Evolutionary conservation across 2,329 filamentous ascomycete species (phyloP), one percentile per base, ranked within the genome.

Genomic region (Fusarium cicatricum): DNA sequence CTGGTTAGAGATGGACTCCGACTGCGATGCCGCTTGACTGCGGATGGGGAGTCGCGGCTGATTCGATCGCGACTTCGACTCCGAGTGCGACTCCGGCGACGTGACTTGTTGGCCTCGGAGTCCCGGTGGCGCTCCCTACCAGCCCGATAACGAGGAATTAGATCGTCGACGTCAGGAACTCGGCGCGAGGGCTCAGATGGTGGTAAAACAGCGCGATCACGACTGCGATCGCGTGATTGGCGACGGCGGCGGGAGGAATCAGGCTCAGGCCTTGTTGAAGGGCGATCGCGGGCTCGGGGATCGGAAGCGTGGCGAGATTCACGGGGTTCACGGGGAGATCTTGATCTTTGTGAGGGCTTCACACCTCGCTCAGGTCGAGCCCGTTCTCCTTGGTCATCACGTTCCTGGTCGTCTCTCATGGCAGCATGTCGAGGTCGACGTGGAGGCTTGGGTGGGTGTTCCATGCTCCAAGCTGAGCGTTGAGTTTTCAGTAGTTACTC

Each of bases 11-110:
- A 74, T n/a, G 68, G 75, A 41, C 76, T 80, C 44, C 73, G 73
- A 52, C 74, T 80, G 52, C 79, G 73, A 41, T 74, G 71, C 44
- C 78, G 73, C 62, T 80, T 81, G 31, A 72, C 59, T 6, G 76
- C 74, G 19, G 74, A 68, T 26, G 77, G 72, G 4, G 77, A 78
- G 50, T 70, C 69, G 28, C 53, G 66, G 40, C 64, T 69, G 38
- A 63, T 70, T 49, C 44, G 45, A 36, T 59, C 61, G 42, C 71
- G 71, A 29, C 62, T 68, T 44, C 71, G 70, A 47, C 70, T 73
- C 50, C 71, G 73, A 43, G 73, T 72, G 48, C 71, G 73, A 58
- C 73, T 73, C 32, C 68, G 71, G 57, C 71, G 74, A 50, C 70
- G 66, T 55, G 69, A 59, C 52, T 71, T 70, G 39, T 71, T 70